These are phyloP conservation scores for Phytophthora macrochlamydospora DNA, from an alignment of 352 stramenopile species.

Conservation along the genomic window DNA sequence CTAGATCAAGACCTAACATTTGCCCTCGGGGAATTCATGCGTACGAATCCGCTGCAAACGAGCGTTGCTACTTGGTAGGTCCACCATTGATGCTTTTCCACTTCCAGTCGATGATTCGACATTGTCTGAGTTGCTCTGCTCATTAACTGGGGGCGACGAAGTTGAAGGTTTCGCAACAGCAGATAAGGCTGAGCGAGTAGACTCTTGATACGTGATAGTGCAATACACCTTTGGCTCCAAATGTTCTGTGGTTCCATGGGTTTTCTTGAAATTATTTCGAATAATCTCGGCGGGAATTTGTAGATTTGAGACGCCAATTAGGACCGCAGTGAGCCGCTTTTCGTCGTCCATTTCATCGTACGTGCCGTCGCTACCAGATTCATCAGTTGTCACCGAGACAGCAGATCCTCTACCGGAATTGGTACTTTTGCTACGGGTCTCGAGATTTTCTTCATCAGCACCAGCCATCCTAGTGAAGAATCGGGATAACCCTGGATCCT, in stretches of 20 bases:
- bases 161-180: slow-evolving; percentile 58
- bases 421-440: slow-evolving; percentile 17
- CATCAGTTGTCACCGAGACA: slow-evolving; percentile 68
- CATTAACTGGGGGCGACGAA: slow-evolving; percentile 5
- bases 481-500: slow-evolving; percentile 26
- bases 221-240: slow-evolving; percentile 80
- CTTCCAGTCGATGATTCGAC: slow-evolving; percentile 4
- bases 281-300: slow-evolving; percentile 53
- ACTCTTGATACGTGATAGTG: slow-evolving; percentile 79
- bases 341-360: slow-evolving; percentile 74
- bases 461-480: slow-evolving; percentile 21
- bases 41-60: slow-evolving; percentile 67
- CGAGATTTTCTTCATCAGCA: slow-evolving; percentile 23
- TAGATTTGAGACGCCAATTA: slow-evolving; percentile 78
- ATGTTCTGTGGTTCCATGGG: slow-evolving; percentile 29
- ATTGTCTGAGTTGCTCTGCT: slow-evolving; percentile 21
- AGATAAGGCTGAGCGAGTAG: slow-evolving; percentile 74
- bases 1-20: slow-evolving; percentile 78
- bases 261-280: slow-evolving; percentile 41
- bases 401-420: slow-evolving; percentile 34
- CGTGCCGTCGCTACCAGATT: slow-evolving; percentile 60
- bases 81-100: slow-evolving; percentile 8
- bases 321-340: slow-evolving; percentile 70
- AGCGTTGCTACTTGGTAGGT: slow-evolving; percentile 17
- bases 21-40: slow-evolving; percentile 52